A percentile compares a stretch with the other conserved stretches of the same genome.
Conservation (phyloP, 257 asterid genomes). For the Paulownia fortunei region DNA sequence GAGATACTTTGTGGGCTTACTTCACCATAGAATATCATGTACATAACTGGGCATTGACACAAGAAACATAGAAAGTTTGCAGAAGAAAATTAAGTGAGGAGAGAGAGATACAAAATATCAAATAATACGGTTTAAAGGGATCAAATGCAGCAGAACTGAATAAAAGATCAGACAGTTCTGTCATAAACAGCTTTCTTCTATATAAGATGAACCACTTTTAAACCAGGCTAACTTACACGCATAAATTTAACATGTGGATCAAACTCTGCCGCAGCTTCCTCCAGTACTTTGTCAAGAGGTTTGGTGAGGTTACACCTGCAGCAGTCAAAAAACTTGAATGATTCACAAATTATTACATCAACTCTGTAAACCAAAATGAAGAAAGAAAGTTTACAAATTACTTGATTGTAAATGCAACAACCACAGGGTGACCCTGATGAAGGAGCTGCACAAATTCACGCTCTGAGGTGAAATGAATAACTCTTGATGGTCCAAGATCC, state of each 20-base stretch:
- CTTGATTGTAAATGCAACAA: conserved; percentile 95
- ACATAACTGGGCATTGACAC: background rate
- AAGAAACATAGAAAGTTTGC: background rate
- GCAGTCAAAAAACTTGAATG: conserved; percentile 1
- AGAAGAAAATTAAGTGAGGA: background rate
- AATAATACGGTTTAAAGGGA: background rate
- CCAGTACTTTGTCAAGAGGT: conserved; percentile 85
- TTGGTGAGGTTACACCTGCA: conserved; percentile 86
- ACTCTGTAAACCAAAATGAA: background rate
- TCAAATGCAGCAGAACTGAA: background rate
- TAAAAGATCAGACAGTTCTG: background rate
- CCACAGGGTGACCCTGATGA: conserved; percentile 89
- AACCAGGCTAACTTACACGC: conserved; percentile 67
- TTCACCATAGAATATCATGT: background rate
- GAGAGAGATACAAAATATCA: background rate
- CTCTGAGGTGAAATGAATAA: conserved; percentile 86
- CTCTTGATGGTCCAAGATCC: conserved; percentile 91
- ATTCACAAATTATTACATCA: conserved; percentile 6
- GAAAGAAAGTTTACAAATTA: conserved; percentile 38
- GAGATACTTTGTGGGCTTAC: background rate
- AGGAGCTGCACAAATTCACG: conserved; percentile 95
- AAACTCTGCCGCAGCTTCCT: conserved; percentile 92
- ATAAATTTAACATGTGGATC: conserved; percentile 85
- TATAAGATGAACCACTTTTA: background rate
- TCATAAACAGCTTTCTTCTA: background rate